phyloP scores from a whole-genome alignment of 1,284 basidiomycete species.

The Trichosporon sp. region DNA sequence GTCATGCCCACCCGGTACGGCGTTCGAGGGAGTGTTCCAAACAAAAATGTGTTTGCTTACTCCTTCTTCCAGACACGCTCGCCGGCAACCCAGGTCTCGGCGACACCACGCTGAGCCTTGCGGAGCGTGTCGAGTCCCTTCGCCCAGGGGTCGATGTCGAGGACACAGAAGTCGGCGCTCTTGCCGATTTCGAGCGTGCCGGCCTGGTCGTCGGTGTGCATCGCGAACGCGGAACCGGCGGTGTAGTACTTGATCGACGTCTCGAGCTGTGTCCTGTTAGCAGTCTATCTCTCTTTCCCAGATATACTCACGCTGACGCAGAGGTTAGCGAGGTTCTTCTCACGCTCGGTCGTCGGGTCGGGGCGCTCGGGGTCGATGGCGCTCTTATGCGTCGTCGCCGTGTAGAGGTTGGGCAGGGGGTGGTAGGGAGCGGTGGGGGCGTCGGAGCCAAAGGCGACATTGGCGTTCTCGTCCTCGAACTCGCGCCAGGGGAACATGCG shows the following conservation, averaged over 20 bases:
- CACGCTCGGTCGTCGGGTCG: slow-evolving; percentile 26
- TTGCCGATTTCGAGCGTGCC: slow-evolving; percentile 38
- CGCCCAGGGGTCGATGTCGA: slow-evolving; percentile 40
- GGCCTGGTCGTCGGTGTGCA: slow-evolving; percentile 28
- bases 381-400: slow-evolving; percentile 40
- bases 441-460: slow-evolving; percentile 44
- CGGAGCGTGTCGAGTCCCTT: slow-evolving; percentile 37
- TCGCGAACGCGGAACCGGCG: slow-evolving; percentile 37
- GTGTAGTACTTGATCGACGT: slow-evolving; percentile 36
- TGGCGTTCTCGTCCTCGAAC: slow-evolving; percentile 33
- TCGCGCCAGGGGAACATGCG: slow-evolving; percentile 44
- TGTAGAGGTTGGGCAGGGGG: slow-evolving; percentile 40
- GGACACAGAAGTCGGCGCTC: slow-evolving; percentile 41
- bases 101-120: slow-evolving; percentile 38
- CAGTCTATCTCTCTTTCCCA: slow-evolving; percentile 15
- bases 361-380: slow-evolving; percentile 36
- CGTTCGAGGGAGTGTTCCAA: no score
- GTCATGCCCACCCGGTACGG: no score
- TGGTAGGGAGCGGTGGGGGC: slow-evolving; percentile 42
- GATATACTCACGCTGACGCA: slow-evolving; percentile 21
- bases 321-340: slow-evolving; percentile 22
- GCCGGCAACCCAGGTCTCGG: slow-evolving; percentile 41
- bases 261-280: slow-evolving; percentile 25
- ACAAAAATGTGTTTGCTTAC: background rate
- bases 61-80: slow-evolving; percentile 27